Evolutionary conservation across 306 rosid genomes (phyloP), one percentile per base, ranked within the genome.

Genomic region (Erythrophleum fordii): DNA sequence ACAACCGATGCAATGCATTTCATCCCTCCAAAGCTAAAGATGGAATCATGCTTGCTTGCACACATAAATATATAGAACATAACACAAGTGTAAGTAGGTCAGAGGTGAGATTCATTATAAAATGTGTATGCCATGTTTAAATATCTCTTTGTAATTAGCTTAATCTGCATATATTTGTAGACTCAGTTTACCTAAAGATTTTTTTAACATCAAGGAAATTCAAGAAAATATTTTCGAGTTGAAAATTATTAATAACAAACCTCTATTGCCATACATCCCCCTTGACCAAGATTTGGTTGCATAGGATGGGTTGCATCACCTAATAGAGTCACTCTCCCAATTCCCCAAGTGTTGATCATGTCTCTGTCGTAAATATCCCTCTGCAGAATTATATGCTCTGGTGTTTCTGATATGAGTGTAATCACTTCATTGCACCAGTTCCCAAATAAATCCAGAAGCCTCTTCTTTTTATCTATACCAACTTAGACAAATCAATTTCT

Each of bases 301-400:
- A 86, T 83, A 31, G 89, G 87, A 73, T 86, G 89, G 51, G 87
- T 75, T 41, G 89, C 89, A 83, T 83, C 87, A 60, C 89, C 89
- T 73, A 86, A 44, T 49, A 86, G 75, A 52, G 81, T 83, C 22
- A 86, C 89, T 67, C 89, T 80, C 6, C 85, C 87, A 80, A 77
- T 55, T 66, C 89, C 87, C 87, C 89, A 83, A 6, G 81, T 49
- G 60, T 68, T 5, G 68, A 72, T 80, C 73, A 86, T 80, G 68
- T 86, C 89, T 46, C 87, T 83, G 58, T 86, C 89, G 60, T 86
- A 86, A 80, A 86, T 83, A 69, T 86, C 81, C 72, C 89, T 86
- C 75, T 69, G 85, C 59, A 83, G 29, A 67, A 86, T 83, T 85
- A 83, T 77, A 46, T 73, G 14, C 39, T 86, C 87, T 52, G 52